A percentile compares a stretch with the other conserved stretches of the same genome.
These are phyloP conservation scores for Gracilaria domingensis DNA, from an alignment of 23 red algal genomes.

Conservation along the genomic window DNA sequence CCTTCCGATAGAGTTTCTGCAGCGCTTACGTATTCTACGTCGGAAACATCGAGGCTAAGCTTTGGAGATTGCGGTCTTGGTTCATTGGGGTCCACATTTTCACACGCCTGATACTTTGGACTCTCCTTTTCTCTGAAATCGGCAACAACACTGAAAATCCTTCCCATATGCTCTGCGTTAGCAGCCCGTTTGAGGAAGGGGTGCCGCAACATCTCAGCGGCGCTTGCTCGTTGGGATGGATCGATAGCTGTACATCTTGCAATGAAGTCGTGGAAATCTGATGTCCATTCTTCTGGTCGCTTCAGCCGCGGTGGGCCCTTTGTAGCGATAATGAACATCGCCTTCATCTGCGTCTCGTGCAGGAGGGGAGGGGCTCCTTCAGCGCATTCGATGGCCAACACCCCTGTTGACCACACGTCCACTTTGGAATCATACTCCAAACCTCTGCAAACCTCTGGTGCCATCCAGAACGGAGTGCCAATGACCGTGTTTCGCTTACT, in stretches of 20 bases:
- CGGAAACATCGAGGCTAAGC: slow-evolving; percentile 25
- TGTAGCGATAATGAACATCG: slow-evolving; percentile 98
- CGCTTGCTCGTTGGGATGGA: slow-evolving; percentile 70
- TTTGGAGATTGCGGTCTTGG: slow-evolving; percentile 35
- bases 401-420: slow-evolving; percentile 96
- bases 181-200: slow-evolving; percentile 86
- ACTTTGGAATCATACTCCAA: slow-evolving; percentile 94
- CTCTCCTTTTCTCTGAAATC: slow-evolving; percentile 73
- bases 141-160: slow-evolving; percentile 78
- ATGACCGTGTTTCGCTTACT: slow-evolving; percentile 85
- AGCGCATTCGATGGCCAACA: slow-evolving; percentile 98
- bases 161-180: slow-evolving; percentile 67
- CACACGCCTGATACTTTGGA: slow-evolving; percentile 40
- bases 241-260: slow-evolving; percentile 69
- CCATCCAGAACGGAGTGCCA: slow-evolving; percentile 98
- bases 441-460: slow-evolving; percentile 93
- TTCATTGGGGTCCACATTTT: slow-evolving; percentile 33
- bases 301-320: slow-evolving; percentile 81
- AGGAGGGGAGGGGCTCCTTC: slow-evolving; percentile 92
- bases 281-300: slow-evolving; percentile 78
- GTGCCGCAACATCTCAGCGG: slow-evolving; percentile 84
- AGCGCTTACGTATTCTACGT: slow-evolving; percentile 43
- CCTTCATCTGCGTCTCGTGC: slow-evolving; percentile 87
- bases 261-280: slow-evolving; percentile 92
- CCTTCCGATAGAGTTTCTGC: slow-evolving; percentile 21